Evolutionary conservation across 345 rosid genomes (phyloP).

Genomic region (Eucalyptus cloeziana): DNA sequence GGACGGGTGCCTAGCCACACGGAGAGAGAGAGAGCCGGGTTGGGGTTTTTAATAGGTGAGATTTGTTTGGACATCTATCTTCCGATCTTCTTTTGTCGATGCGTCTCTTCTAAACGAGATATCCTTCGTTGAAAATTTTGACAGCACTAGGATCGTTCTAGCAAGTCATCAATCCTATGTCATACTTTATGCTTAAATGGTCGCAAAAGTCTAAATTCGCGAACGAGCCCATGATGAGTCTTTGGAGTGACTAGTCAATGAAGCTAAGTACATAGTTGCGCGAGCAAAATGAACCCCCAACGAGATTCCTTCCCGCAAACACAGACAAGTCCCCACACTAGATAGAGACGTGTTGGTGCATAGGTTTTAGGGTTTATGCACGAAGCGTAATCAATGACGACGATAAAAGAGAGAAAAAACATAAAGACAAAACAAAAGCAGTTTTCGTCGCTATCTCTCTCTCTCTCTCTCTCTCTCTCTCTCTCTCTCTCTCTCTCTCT

Average conservation of each 20-base stretch:
- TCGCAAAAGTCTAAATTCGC: not conserved
- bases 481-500: not conserved
- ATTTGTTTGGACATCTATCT: not conserved
- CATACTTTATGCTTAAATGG: not conserved
- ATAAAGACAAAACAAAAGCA: not conserved
- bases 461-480: not conserved
- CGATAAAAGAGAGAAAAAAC: not conserved
- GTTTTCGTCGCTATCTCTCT: not conserved
- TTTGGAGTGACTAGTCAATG: not conserved
- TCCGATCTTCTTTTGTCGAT: not conserved
- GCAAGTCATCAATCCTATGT: not conserved
- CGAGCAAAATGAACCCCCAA: not conserved
- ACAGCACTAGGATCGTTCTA: not conserved
- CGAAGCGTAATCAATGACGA: slow-evolving; percentile 22
- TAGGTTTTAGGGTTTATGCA: not conserved
- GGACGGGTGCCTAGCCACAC: not conserved
- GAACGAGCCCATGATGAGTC: not conserved
- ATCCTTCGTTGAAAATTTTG: not conserved
- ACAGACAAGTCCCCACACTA: slow-evolving; percentile 21
- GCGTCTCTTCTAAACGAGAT: not conserved
- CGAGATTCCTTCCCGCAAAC: not conserved
- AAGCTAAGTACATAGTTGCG: not conserved
- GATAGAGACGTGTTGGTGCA: not conserved
- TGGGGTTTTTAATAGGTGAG: not conserved
- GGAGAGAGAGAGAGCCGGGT: not conserved